Base-by-base conservation (phyloP, 2,329 filamentous ascomycete species). In the Alternaria sp. region DNA sequence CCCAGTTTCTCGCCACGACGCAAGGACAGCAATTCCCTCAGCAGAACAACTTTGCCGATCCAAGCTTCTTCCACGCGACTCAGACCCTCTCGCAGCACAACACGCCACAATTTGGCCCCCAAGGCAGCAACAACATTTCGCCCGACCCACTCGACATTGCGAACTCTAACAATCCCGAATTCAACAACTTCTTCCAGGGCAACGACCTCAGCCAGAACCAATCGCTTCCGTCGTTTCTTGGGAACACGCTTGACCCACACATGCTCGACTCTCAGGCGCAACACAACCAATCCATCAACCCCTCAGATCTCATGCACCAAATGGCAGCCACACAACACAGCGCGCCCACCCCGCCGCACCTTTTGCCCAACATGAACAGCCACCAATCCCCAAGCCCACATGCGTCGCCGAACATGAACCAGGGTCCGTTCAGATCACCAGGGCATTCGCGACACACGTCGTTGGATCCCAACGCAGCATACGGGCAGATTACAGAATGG, bases 391-490 rank as follows among this genome's bases (percentile, higher is more conserved):
- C 81, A 69, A 85, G 76, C 78, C 85, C 77, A 70, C 82, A 74
- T 57, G 76, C 78, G 5, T 86, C 86, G 40, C 85, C 85, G 3
- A 80, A 79, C 58, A 80, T 85, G 44, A 83, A 80, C 34, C 83
- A 85, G 60, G 80, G 80, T 50, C 76, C 73, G 10, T 86, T 82
- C 72, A 81, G 81, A 62, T 82, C 81, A 17, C 82, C 84, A 51
- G 80, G 80, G 56, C 84, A 87, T 72, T 87, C 86, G 52, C 82
- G 86, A 53, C 82, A 87, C 23, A 80, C 83, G 21, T 88, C 86
- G 23, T 77, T 89, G 31, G 86, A 88, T 62, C 87, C 87, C 5
- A 86, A 80, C 63, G 85, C 86, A 3, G 84, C 85, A 49, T 89
- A 84, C 66, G 80, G 83, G 41, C 82, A 83, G 44, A 79, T 81